Base-by-base conservation (phyloP, 1,284 basidiomycete species). In the Leccinum solheimii region DNA sequence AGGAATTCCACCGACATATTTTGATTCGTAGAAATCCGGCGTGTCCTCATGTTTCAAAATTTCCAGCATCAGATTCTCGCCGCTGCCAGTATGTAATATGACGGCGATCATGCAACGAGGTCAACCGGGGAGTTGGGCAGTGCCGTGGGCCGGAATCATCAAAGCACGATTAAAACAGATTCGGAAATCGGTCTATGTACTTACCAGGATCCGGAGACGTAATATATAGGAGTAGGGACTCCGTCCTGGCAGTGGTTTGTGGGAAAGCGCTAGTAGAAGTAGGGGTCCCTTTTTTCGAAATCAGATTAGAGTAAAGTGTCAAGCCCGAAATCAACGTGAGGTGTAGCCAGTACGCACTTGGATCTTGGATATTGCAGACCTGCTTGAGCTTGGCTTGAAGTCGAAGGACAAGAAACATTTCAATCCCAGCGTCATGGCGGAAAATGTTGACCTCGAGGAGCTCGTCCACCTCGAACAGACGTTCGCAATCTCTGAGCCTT, bases 401-500 rank as follows among this genome's bases (percentile, higher is more conserved):
- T 32, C 13, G 13, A 36, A 16, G 3, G 3, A 16, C 14, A 38
- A 38, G 36, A 8, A 8, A 38, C 14, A 38, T 16, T 38, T 38
- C 14, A 38, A 38, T 16, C 14, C 36, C 36, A 38, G 36, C 36
- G 8, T 16, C 36, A 38, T 38, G 36, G 36, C 36, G 7, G 36
- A 16, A 38, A 38, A 38, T 38, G 3, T 38, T 38, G 36, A 38
- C 36, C 36, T 38, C 36, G 36, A 38, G 36, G 36, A 38, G 36
- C 14, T 38, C 14, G n/a, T 43, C 40, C n/a, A 19, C 40, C 8
- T 43, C 16, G 8, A 43, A 43, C 40, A 43, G n/a, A 43, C 40
- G n/a, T 90, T 68, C 55, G 81, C 61, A 55, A 51, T 5, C 32
- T 16, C 50, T 16, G n/a, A 5, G n/a, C 40, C 9, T 38, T 16